Conservation (phyloP, 495 filamentous ascomycete genomes). For the Penicillium riverlandense region DNA sequence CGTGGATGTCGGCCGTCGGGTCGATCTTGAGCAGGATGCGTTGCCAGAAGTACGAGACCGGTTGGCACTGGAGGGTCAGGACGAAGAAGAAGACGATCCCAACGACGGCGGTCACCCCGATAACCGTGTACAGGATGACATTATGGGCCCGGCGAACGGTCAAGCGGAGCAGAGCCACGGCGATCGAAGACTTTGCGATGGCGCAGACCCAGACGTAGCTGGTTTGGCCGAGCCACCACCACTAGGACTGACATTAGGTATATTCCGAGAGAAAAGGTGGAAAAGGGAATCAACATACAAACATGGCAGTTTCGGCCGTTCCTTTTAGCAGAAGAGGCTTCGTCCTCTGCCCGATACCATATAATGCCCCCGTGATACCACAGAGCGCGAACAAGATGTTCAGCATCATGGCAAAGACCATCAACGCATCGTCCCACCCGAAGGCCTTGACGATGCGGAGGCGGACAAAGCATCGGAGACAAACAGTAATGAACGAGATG, state of each 20-base stretch:
- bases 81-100: slow-evolving; percentile 32
- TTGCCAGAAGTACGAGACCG: slow-evolving; percentile 35
- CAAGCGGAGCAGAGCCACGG: slow-evolving; percentile 34
- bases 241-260: slow-evolving; percentile 16
- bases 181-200: slow-evolving; percentile 33
- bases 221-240: slow-evolving; percentile 36
- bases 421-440: slow-evolving; percentile 38
- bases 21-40: slow-evolving; percentile 6
- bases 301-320: slow-evolving; percentile 29
- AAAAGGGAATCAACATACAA: slow-evolving; percentile 24
- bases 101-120: slow-evolving; percentile 18
- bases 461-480: slow-evolving; percentile 35
- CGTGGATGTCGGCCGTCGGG: slow-evolving; percentile 6
- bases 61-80: slow-evolving; percentile 35
- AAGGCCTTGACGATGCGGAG: slow-evolving; percentile 32
- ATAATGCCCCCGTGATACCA: slow-evolving; percentile 29
- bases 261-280: background rate
- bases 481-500: slow-evolving; percentile 30
- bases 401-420: slow-evolving; percentile 37
- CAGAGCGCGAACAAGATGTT: slow-evolving; percentile 33
- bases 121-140: slow-evolving; percentile 22
- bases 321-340: slow-evolving; percentile 5
- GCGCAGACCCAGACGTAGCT: slow-evolving; percentile 27
- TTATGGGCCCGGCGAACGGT: slow-evolving; percentile 19
- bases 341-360: slow-evolving; percentile 27